A percentile compares a stretch with the other conserved stretches of the same genome.
These are phyloP conservation scores for Margaritispora aquatica DNA, from an alignment of 495 filamentous ascomycete genomes.

Conservation along the genomic window DNA sequence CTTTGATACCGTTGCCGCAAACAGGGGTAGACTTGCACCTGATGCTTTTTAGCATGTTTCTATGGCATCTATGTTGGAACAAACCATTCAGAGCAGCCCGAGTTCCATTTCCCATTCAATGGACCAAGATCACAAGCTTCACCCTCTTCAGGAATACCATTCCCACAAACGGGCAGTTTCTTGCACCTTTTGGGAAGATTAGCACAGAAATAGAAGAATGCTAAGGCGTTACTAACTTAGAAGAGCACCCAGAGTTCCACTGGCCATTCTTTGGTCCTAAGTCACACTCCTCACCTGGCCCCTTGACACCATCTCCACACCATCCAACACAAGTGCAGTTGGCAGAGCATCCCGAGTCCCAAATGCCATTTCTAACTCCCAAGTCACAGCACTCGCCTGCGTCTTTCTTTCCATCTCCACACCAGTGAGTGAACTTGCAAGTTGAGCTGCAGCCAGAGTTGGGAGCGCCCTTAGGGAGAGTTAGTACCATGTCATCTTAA, in stretches of 20 bases:
- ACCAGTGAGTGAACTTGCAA: not conserved
- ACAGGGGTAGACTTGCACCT: not conserved
- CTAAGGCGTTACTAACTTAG: not conserved
- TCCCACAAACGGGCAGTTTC: not conserved
- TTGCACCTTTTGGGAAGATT: not conserved
- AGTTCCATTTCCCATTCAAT: not conserved
- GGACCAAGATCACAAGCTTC: not conserved
- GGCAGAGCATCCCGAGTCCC: constrained; percentile 1
- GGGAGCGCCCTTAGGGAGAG: not conserved
- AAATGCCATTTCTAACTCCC: not conserved
- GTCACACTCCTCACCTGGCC: not conserved
- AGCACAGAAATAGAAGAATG: not conserved
- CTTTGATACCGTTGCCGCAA: not conserved
- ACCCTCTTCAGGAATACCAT: not conserved
- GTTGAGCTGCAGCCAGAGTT: not conserved
- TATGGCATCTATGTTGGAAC: too few species aligned
- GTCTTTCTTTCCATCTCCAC: not conserved
- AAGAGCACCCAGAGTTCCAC: not conserved
- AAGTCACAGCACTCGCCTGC: not conserved
- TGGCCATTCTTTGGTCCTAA: not conserved
- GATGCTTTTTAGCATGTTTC: not conserved
- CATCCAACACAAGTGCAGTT: not conserved
- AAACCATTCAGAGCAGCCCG: not conserved
- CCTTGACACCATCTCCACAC: not conserved
- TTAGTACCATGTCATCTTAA: too few species aligned